These are phyloP conservation scores for Biscutella laevigata DNA, from an alignment of 441 rosid genomes.

Conservation along the genomic window DNA sequence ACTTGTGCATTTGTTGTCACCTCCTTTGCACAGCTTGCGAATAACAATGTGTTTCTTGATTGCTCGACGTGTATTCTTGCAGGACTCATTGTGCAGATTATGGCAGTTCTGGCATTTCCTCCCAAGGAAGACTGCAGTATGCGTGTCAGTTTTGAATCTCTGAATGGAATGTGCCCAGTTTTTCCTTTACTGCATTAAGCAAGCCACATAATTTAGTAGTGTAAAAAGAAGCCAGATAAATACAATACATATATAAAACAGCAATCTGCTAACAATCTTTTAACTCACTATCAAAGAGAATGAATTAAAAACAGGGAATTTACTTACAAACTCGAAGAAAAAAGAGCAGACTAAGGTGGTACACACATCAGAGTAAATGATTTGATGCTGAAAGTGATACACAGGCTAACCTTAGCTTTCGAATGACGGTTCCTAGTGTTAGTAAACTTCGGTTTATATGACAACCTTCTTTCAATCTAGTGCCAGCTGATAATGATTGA, in stretches of 20 bases:
- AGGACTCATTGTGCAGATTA: constrained; percentile 72
- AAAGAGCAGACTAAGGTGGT: constrained; percentile 10
- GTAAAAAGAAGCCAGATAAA: constrained; percentile 10
- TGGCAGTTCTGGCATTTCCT: constrained; percentile 70
- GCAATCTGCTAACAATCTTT: not conserved
- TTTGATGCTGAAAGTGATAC: constrained; percentile 4
- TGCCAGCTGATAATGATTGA: constrained; percentile 61
- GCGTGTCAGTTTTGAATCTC: constrained; percentile 75
- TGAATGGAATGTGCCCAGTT: constrained; percentile 62
- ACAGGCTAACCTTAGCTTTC: constrained; percentile 59
- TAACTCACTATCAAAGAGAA: not conserved
- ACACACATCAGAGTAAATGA: not conserved
- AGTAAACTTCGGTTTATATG: constrained; percentile 67
- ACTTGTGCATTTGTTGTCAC: constrained; percentile 73
- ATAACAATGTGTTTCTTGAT: constrained; percentile 71
- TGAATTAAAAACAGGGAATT: not conserved
- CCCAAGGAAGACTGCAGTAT: constrained; percentile 63
- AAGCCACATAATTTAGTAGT: constrained; percentile 22
- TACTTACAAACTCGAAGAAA: not conserved
- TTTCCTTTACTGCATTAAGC: constrained; percentile 60
- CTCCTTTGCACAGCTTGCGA: constrained; percentile 81
- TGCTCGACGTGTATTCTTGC: constrained; percentile 69
- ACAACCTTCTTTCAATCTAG: constrained; percentile 69
- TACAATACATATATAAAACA: not conserved
- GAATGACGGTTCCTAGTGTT: constrained; percentile 67